These are phyloP conservation scores for Pulicaria dysenterica DNA, from an alignment of 129 eudicot genomes.

Conservation along the genomic window DNA sequence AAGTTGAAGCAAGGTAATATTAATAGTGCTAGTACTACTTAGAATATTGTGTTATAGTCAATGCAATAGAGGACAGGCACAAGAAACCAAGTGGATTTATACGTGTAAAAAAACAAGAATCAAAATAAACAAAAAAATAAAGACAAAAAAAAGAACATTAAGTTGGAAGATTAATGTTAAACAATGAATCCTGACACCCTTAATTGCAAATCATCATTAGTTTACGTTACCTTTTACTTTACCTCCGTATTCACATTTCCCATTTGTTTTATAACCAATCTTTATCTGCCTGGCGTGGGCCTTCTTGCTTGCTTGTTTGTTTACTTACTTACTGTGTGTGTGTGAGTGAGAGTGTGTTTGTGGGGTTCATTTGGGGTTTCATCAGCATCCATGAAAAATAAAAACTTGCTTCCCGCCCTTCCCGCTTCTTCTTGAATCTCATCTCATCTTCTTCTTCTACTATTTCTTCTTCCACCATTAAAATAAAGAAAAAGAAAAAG, in stretches of 20 bases:
- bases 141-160: constrained; percentile 7
- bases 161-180: constrained; percentile 15
- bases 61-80: constrained; percentile 38
- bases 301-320: background rate
- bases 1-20: constrained; percentile 3
- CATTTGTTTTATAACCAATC: constrained; percentile 25
- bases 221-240: constrained; percentile 44
- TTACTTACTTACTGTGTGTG: background rate
- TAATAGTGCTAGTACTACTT: background rate
- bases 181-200: constrained; percentile 23
- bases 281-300: constrained; percentile 30
- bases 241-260: constrained; percentile 2
- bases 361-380: constrained; percentile 38
- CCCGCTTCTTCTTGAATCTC: constrained; percentile 79
- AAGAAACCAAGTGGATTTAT: constrained; percentile 33
- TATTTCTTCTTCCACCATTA: constrained; percentile 20
- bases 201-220: constrained; percentile 33
- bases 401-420: constrained; percentile 50
- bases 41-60: constrained; percentile 31
- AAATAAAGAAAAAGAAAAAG: constrained; percentile 22
- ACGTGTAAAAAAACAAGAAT: background rate
- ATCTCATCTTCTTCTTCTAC: constrained; percentile 41
- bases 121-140: background rate
- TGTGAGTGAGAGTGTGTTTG: constrained; percentile 19
- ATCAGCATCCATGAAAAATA: constrained; percentile 49